Percentiles rank a stretch among this genome's conserved stretches.
phyloP scores from a whole-genome alignment of 306 rosid species.

The Astragalus glycyphyllos region DNA sequence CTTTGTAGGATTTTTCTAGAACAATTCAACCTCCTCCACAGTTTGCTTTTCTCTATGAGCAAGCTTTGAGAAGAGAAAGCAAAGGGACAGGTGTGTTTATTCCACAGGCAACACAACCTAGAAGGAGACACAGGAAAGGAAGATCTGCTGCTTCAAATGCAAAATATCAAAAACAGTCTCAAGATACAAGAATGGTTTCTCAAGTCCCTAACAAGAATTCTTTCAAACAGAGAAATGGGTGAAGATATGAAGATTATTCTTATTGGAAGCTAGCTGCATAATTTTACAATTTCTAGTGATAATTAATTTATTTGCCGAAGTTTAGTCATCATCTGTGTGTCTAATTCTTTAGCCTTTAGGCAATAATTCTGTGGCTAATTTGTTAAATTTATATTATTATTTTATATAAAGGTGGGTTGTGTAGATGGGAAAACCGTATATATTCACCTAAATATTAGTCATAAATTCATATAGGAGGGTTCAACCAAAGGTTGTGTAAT shows the following conservation, averaged over 20 bases:
- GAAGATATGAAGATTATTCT: constrained; percentile 43
- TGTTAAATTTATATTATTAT: constrained; percentile 30
- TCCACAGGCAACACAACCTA: constrained; percentile 75
- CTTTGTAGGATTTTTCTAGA: constrained; percentile 65
- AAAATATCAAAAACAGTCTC: constrained; percentile 64
- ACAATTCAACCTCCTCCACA: constrained; percentile 65
- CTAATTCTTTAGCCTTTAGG: constrained; percentile 58
- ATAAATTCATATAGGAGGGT: constrained; percentile 46
- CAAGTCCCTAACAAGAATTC: constrained; percentile 55
- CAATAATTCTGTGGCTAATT: constrained; percentile 48
- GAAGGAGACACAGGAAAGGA: constrained; percentile 73
- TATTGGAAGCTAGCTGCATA: constrained; percentile 16
- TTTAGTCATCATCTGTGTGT: constrained; percentile 30
- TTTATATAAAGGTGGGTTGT: constrained; percentile 49
- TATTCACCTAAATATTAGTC: constrained; percentile 37
- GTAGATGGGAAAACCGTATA: constrained; percentile 58
- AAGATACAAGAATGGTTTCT: constrained; percentile 58
- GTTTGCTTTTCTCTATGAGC: constrained; percentile 53
- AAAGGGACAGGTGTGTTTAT: constrained; percentile 99
- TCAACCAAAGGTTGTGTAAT: constrained; percentile 53
- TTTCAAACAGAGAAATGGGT: constrained; percentile 56
- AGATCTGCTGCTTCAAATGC: constrained; percentile 58
- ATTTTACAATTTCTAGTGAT: constrained; percentile 44
- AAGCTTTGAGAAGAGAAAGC: constrained; percentile 68
- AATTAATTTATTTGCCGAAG: constrained; percentile 33